Base-by-base conservation (phyloP, 441 rosid species). In the Brassica balearica region DNA sequence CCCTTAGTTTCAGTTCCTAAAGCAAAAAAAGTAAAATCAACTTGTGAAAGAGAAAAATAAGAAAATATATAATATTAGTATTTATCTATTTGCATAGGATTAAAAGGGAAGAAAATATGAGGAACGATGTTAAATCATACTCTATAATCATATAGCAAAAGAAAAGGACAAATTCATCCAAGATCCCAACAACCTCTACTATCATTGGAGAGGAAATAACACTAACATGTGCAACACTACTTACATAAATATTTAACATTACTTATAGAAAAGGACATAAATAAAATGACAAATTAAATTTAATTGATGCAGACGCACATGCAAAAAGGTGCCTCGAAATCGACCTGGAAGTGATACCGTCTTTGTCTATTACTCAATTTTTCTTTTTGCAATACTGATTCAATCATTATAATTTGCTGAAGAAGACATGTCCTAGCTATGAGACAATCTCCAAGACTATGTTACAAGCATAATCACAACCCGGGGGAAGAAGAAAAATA, bases 311-410 rank as follows among this genome's bases (percentile, higher is more conserved):
- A 68, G 70, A 73, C 78, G 19, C 68, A 68, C 68, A 73, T 79
- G 65, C 74, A 78, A 53, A 73, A 79, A 73, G 71, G 78, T 79
- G 71, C 65, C 74, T 68, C 25, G 59, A 73, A 73, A 78, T 78
- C 65, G 82, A 78, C 65, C 65, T 73, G 60, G 77, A 73, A 61
- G 74, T 60, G 65, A 68, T 51, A 71, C 41, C 60, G 63, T 9
- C 46, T 79, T 79, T 79, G 82, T 73, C 82, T 61, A 55, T 51
- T 69, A 48, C 74, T 73, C n/a, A 8, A 8, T 3, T 53, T 60
- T 12, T 69, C 6, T 10, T 59, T 17, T 71, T n/a, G 19, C 19
- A 73, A 77, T 56, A 71, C 61, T 56, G 27, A 65, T 25, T 65
- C 51, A 53, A 63, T 71, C 68, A 65, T 65, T 71, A 55, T n/a